These are phyloP conservation scores for Eucalyptus tenuipes DNA, from an alignment of 345 rosid genomes.

Conservation along the genomic window DNA sequence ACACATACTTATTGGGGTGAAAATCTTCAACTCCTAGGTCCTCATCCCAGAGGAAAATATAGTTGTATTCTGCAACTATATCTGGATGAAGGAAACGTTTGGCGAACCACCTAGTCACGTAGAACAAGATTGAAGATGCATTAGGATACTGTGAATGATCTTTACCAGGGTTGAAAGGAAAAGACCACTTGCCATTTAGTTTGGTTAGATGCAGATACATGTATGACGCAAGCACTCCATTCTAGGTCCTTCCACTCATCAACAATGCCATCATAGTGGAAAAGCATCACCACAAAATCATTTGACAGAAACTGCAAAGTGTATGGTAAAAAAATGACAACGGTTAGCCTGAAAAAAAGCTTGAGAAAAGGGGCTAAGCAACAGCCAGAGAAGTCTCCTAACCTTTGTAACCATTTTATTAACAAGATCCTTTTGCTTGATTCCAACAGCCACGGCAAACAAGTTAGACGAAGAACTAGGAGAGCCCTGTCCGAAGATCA, in stretches of 20 bases:
- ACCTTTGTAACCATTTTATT: conserved; percentile 48
- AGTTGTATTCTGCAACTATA: conserved; percentile 41
- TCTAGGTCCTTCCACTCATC: conserved; percentile 63
- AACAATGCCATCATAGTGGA: conserved; percentile 83
- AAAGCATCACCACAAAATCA: conserved; percentile 65
- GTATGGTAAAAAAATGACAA: neutral
- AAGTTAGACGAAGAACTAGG: conserved; percentile 14
- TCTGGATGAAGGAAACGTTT: conserved; percentile 74
- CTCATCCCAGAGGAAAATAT: conserved; percentile 69
- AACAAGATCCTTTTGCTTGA: conserved; percentile 44
- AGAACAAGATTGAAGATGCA: neutral
- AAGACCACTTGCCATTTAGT: conserved; percentile 59
- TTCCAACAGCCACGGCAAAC: conserved; percentile 45
- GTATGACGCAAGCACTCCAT: conserved; percentile 55
- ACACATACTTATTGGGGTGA: conserved; percentile 31
- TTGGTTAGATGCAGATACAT: conserved; percentile 69
- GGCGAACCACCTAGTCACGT: conserved; percentile 64
- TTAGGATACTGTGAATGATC: neutral
- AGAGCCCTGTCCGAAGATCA: conserved; percentile 9
- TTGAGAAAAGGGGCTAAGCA: neutral
- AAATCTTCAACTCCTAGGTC: conserved; percentile 69
- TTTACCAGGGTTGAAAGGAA: neutral
- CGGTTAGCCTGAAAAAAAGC: neutral
- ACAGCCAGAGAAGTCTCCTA: neutral
- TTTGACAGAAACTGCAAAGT: conserved; percentile 49